Evolutionary conservation across 805 yeast species (phyloP).

Genomic region (Candida cerambycidarum): DNA sequence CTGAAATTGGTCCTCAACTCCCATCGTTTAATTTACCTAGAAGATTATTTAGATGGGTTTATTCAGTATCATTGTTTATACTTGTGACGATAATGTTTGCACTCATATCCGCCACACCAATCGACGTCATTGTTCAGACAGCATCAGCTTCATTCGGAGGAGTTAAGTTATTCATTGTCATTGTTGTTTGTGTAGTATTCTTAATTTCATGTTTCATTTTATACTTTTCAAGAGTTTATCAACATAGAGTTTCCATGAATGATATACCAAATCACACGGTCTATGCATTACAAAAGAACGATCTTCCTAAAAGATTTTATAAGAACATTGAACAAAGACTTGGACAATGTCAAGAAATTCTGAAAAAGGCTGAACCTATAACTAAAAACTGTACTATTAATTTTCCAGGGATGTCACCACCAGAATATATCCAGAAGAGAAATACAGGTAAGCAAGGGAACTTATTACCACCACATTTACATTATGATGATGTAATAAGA

Average conservation of each 20-base stretch:
- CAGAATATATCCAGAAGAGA: slow-evolving; percentile 37
- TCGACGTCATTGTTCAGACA: slow-evolving; percentile 70
- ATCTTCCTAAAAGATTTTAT: slow-evolving; percentile 38
- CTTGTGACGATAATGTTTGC: slow-evolving; percentile 40
- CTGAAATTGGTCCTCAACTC: slow-evolving; percentile 14
- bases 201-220: slow-evolving; percentile 49
- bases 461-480: slow-evolving; percentile 25
- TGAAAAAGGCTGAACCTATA: slow-evolving; percentile 38
- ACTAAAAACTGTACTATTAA: slow-evolving; percentile 25
- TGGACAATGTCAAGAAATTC: slow-evolving; percentile 29
- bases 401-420: slow-evolving; percentile 43
- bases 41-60: slow-evolving; percentile 26
- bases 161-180: slow-evolving; percentile 77
- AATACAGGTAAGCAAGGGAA: slow-evolving; percentile 22
- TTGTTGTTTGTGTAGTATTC: slow-evolving; percentile 66
- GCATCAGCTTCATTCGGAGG: slow-evolving; percentile 59
- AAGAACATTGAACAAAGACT: slow-evolving; percentile 26
- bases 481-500: slow-evolving; percentile 57
- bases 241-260: slow-evolving; percentile 55
- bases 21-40: slow-evolving; percentile 19
- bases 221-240: slow-evolving; percentile 59
- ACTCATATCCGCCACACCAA: slow-evolving; percentile 69
- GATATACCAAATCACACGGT: slow-evolving; percentile 68
- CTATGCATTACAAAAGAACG: slow-evolving; percentile 66
- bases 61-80: slow-evolving; percentile 27